These are phyloP conservation scores for Torulaspora franciscae DNA, from an alignment of 805 yeast species.

Conservation along the genomic window DNA sequence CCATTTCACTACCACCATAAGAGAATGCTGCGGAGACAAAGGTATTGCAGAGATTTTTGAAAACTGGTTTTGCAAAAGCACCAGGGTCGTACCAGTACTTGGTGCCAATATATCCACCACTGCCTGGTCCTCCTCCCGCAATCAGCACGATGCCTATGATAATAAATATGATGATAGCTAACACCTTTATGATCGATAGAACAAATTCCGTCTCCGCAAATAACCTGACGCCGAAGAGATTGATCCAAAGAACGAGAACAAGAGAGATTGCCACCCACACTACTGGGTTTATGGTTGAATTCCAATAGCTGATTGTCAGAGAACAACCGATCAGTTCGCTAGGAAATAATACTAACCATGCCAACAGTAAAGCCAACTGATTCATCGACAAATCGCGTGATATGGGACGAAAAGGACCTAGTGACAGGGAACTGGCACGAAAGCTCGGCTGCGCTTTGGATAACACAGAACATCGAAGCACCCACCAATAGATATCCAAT, in stretches of 20 bases:
- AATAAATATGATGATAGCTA: slow-evolving; percentile 44
- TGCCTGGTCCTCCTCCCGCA: slow-evolving; percentile 45
- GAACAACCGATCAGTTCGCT: slow-evolving; percentile 53
- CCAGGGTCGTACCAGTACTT: slow-evolving; percentile 50
- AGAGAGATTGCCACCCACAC: slow-evolving; percentile 28
- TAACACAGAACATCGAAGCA: slow-evolving; percentile 27
- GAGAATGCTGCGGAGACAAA: slow-evolving; percentile 69
- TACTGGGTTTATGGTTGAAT: slow-evolving; percentile 22
- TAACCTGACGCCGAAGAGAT: slow-evolving; percentile 48
- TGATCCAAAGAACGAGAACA: slow-evolving; percentile 40
- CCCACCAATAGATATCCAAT: slow-evolving; percentile 28
- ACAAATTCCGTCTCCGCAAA: slow-evolving; percentile 53
- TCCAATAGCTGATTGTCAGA: slow-evolving; percentile 48
- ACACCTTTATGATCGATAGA: slow-evolving; percentile 42
- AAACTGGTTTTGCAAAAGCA: slow-evolving; percentile 44
- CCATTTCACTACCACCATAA: slow-evolving; percentile 64
- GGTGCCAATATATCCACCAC: slow-evolving; percentile 40
- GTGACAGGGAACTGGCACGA: slow-evolving; percentile 47
- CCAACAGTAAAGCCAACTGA: slow-evolving; percentile 61
- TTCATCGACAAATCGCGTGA: slow-evolving; percentile 53
- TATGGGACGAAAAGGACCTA: slow-evolving; percentile 53
- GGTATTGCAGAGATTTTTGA: slow-evolving; percentile 60
- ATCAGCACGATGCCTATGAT: slow-evolving; percentile 45
- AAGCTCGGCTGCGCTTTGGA: slow-evolving; percentile 41
- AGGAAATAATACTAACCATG: slow-evolving; percentile 52